Base-by-base conservation (phyloP, 352 stramenopile species). In the Plasmopara halstedii region DNA sequence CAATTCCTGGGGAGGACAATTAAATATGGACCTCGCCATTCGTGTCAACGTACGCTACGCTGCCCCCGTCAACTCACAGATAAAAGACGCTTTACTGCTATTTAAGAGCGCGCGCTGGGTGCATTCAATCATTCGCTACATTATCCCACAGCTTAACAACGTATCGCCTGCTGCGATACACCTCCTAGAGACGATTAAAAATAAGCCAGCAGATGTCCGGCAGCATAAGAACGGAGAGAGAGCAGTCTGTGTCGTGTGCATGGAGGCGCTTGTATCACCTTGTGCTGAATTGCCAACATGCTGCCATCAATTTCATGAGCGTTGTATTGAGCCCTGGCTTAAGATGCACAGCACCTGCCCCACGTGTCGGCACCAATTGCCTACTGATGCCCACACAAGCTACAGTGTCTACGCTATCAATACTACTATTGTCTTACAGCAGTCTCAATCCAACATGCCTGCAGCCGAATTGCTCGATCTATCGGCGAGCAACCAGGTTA, bases 321-420 rank as follows among this genome's bases (percentile, higher is more conserved):
- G 56, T 17, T 94, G 83, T 46, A 87, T 94, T 46, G 83, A 88
- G 45, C 80, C 78, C 19, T 94, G 83, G 83, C 72, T 94, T 35
- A 86, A 83, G 51, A 83, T 88, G 58, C 80, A 91, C 60, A 85
- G 67, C 58, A 92, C 82, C 15, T 94, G 82, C 36, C 82, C 82
- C 6, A 92, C 78, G 1, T 94, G 83, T 47, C 78, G 83, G 26
- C 58, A 82, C 38, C 80, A 92, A 41, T 53, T 94, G 5, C 83
- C 83, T 3, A 92, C 74, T 0, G 83, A 94, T 40, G 65, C 72
- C 19, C 83, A 72, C 53, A 80, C 77, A n/a, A 91, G 85, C 47
- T 94, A 91, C 68, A 91, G 79, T 41, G 77, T 91, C 42, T 91
- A 91, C 58, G 79, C 82, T 26, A 94, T 94, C 65, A 94, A 94